Percentiles rank a stretch among this genome's conserved stretches.
phyloP scores from a whole-genome alignment of 2,329 filamentous ascomycete species.

The Teratosphaeria viscida region DNA sequence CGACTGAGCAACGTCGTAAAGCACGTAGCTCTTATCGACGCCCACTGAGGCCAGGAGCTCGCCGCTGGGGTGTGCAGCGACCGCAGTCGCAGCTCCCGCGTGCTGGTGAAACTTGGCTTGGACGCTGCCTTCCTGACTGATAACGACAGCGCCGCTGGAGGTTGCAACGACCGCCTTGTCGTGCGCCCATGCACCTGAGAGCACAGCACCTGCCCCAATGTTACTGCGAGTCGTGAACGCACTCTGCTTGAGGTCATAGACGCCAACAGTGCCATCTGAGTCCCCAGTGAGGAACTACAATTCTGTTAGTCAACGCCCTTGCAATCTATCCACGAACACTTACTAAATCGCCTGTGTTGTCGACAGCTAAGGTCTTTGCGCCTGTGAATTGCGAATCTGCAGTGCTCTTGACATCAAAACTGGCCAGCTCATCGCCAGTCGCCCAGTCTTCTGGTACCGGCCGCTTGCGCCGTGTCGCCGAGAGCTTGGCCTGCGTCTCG shows the following conservation, averaged over 20 bases:
- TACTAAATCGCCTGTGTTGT: constrained; percentile 48
- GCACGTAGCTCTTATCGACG: constrained; percentile 80
- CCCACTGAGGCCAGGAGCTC: constrained; percentile 79
- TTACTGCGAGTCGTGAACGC: constrained; percentile 62
- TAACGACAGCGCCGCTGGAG: constrained; percentile 65
- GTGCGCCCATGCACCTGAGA: constrained; percentile 54
- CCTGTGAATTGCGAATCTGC: constrained; percentile 52
- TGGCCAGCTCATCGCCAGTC: constrained; percentile 58
- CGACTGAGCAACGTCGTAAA: constrained; percentile 67
- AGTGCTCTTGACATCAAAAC: constrained; percentile 44
- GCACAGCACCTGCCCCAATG: constrained; percentile 54
- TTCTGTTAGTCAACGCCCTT: neutral
- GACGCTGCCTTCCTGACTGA: constrained; percentile 63
- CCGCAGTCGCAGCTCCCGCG: constrained; percentile 64
- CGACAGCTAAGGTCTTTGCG: constrained; percentile 46
- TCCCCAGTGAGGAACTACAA: constrained; percentile 57
- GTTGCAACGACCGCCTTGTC: constrained; percentile 63
- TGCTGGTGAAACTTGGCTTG: constrained; percentile 66
- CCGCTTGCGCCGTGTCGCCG: constrained; percentile 81
- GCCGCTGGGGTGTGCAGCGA: constrained; percentile 74
- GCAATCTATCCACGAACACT: neutral
- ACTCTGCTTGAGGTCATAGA: constrained; percentile 69
- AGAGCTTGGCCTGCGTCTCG: constrained; percentile 70
- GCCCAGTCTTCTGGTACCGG: constrained; percentile 78
- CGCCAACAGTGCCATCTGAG: constrained; percentile 60